These are phyloP conservation scores for Phanerochaete carnosa DNA, from an alignment of 768 basidiomycete genomes.

Conservation along the genomic window DNA sequence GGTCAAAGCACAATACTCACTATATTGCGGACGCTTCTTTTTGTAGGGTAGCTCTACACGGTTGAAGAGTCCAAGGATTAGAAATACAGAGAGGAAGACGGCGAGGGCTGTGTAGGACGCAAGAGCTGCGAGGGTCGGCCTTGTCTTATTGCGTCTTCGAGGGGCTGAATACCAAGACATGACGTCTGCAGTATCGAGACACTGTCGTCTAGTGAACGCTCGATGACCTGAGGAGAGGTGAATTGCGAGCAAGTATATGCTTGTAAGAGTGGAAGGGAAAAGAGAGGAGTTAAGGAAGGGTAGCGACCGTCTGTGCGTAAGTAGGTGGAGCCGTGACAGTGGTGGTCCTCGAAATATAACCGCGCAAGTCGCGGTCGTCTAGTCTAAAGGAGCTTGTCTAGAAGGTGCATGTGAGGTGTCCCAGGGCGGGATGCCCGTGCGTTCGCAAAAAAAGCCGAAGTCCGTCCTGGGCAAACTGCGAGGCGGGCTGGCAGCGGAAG, in stretches of 20 bases:
- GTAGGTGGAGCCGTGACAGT: not conserved
- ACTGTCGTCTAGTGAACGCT: not conserved
- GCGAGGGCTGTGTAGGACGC: conserved; percentile 35
- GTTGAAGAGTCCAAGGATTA: conserved; percentile 31
- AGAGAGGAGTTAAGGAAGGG: not conserved
- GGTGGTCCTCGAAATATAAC: not conserved
- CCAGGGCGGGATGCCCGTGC: not conserved
- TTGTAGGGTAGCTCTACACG: conserved; percentile 13
- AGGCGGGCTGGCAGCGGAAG: not conserved
- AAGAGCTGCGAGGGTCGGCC: conserved; percentile 9
- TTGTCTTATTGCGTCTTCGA: not conserved
- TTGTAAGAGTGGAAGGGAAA: not conserved
- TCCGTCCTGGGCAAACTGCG: not conserved
- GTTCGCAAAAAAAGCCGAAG: not conserved
- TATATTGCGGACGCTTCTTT: conserved; percentile 13
- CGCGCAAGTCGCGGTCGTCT: not conserved
- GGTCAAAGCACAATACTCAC: conserved; percentile 11
- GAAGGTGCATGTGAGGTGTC: not conserved
- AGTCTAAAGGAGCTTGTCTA: not conserved
- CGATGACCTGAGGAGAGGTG: not conserved
- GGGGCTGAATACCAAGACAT: not conserved
- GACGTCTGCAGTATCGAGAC: not conserved
- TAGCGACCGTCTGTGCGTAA: not conserved
- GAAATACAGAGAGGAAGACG: conserved; percentile 41
- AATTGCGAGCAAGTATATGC: not conserved